Evolutionary conservation across 2,329 filamentous ascomycete species (phyloP).

Genomic region (Arthrobotrys sinensis): DNA sequence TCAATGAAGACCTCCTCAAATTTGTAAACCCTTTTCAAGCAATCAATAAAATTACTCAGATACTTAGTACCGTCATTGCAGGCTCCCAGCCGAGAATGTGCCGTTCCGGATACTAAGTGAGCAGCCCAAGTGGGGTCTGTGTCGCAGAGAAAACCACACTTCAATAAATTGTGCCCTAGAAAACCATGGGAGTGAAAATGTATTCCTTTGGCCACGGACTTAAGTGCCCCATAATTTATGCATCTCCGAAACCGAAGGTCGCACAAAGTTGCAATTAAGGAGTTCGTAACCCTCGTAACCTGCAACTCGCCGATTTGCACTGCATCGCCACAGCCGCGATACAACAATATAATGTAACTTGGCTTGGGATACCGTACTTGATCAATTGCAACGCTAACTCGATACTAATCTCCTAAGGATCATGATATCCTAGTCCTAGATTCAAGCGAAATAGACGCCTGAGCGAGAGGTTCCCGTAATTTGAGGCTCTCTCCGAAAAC

Average conservation of each 20-base stretch:
- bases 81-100: too few relatives aligned
- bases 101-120: too few relatives aligned
- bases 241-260: not conserved
- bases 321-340: not conserved
- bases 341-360: conserved; percentile 10
- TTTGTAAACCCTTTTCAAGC: not conserved
- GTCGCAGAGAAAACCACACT: too few relatives aligned
- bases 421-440: too few relatives aligned
- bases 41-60: too few relatives aligned
- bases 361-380: not conserved
- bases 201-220: not conserved
- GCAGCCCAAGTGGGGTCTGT: too few relatives aligned
- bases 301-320: not conserved
- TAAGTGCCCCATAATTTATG: not conserved
- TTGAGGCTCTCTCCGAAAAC: too few relatives aligned
- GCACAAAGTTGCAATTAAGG: conserved; percentile 6
- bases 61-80: too few relatives aligned
- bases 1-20: not conserved
- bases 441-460: too few relatives aligned
- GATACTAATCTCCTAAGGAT: not conserved
- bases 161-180: too few relatives aligned
- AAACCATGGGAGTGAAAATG: too few relatives aligned
- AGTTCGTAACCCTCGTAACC: not conserved
- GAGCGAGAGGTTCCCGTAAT: too few relatives aligned
- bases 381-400: not conserved